phyloP scores from a whole-genome alignment of 495 filamentous ascomycete species.

The Neurospora sublineolata region DNA sequence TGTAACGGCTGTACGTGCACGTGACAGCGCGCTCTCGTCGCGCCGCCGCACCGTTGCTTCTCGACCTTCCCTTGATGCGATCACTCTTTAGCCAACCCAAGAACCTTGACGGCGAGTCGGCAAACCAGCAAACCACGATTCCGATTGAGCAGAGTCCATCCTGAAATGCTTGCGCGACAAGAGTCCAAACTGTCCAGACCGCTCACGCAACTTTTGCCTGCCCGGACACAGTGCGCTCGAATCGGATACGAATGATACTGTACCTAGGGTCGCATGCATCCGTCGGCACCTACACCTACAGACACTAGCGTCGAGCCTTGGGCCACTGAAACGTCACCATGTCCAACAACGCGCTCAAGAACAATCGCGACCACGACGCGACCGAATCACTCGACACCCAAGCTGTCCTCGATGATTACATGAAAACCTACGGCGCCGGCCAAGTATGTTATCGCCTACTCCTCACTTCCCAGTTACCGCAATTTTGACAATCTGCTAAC shows the following conservation, averaged over 20 bases:
- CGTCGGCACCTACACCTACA: neutral
- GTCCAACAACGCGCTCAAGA: neutral
- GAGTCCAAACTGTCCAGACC: neutral
- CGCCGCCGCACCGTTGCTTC: conserved; percentile 3
- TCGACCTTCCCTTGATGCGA: neutral
- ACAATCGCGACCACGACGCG: conserved; percentile 3
- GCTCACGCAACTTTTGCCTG: no score
- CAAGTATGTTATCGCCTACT: conserved; percentile 11
- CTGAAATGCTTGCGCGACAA: neutral
- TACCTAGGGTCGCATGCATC: neutral
- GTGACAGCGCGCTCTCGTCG: conserved; percentile 14
- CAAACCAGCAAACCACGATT: neutral
- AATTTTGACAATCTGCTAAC: neutral
- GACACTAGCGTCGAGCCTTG: neutral
- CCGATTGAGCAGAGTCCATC: neutral
- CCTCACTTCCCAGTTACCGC: neutral
- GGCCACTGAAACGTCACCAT: neutral
- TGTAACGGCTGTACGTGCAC: conserved; percentile 1
- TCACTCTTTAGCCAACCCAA: neutral
- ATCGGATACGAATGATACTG: conserved; percentile 3
- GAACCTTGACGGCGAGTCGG: neutral
- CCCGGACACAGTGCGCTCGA: neutral
- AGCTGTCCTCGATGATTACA: conserved; percentile 12
- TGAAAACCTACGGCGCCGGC: conserved; percentile 11
- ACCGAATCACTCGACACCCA: conserved; percentile 22